phyloP scores from a whole-genome alignment of 805 yeast genomes.

The Jamesozyma gamospora region DNA sequence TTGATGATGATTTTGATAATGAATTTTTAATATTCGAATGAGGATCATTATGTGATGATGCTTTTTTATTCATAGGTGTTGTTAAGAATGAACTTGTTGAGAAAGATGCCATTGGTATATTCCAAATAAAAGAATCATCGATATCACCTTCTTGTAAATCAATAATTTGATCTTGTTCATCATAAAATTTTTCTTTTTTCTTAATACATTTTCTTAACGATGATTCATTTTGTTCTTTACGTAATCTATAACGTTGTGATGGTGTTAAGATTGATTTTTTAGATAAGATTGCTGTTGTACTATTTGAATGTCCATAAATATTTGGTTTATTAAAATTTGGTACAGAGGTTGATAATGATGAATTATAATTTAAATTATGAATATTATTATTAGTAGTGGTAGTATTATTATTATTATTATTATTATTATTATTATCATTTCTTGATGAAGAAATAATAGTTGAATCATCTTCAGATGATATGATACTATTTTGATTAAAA shows the following conservation, averaged over 20 bases:
- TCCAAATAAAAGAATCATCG: slow-evolving; percentile 38
- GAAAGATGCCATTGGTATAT: slow-evolving; percentile 41
- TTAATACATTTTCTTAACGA: slow-evolving; percentile 27
- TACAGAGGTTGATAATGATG: neutral
- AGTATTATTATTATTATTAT: slow-evolving; percentile 2
- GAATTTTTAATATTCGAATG: neutral
- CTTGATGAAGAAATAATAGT: neutral
- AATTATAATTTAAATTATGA: slow-evolving; percentile 4
- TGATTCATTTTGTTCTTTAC: slow-evolving; percentile 30
- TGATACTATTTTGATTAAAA: slow-evolving; percentile 3
- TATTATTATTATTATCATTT: slow-evolving; percentile 2
- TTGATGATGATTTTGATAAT: neutral
- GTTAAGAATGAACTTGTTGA: slow-evolving; percentile 24
- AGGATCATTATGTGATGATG: neutral
- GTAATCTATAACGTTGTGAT: slow-evolving; percentile 33
- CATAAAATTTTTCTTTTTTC: slow-evolving; percentile 32
- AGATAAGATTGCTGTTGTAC: slow-evolving; percentile 9
- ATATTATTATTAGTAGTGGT: slow-evolving; percentile 3
- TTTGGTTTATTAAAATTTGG: slow-evolving; percentile 1
- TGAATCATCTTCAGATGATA: slow-evolving; percentile 4
- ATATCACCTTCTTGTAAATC: slow-evolving; percentile 25
- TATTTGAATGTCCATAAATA: slow-evolving; percentile 7
- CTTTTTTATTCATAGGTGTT: too few species aligned
- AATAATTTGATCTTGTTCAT: slow-evolving; percentile 22
- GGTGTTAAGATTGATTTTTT: slow-evolving; percentile 28